Evolutionary conservation across 495 filamentous ascomycete genomes (phyloP).

Genomic region (Parathielavia hyrcaniae): DNA sequence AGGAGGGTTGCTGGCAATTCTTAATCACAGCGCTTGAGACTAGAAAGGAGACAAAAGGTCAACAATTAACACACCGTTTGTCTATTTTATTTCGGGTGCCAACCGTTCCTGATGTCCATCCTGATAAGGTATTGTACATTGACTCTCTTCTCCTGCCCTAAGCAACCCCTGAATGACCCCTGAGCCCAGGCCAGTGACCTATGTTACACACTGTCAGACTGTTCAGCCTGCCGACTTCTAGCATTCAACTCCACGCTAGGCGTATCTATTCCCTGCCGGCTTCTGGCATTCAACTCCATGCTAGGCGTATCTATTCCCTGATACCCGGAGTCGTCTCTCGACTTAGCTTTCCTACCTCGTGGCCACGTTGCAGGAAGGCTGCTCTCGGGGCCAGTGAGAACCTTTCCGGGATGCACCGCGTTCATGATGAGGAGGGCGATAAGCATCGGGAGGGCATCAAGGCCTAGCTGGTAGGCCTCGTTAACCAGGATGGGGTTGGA

Average conservation of each 20-base stretch:
- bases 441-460: conserved; percentile 55
- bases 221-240: background rate
- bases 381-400: background rate
- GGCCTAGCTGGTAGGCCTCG: conserved; percentile 47
- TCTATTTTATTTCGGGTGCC: too few species aligned
- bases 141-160: too few species aligned
- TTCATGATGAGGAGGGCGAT: conserved; percentile 43
- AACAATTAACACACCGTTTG: too few species aligned
- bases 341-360: background rate
- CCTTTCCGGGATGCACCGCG: conserved; percentile 26
- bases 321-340: background rate
- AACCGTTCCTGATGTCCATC: too few species aligned
- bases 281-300: background rate
- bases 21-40: too few species aligned
- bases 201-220: too few species aligned
- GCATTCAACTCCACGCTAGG: background rate
- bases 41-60: too few species aligned
- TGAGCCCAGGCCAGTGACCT: too few species aligned
- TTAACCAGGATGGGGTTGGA: conserved; percentile 41
- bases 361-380: background rate
- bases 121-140: too few species aligned
- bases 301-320: background rate
- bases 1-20: too few species aligned
- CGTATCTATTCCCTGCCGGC: too few species aligned
- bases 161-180: too few species aligned